phyloP scores from a whole-genome alignment of 805 yeast genomes.

The Metschnikowia sp. region DNA sequence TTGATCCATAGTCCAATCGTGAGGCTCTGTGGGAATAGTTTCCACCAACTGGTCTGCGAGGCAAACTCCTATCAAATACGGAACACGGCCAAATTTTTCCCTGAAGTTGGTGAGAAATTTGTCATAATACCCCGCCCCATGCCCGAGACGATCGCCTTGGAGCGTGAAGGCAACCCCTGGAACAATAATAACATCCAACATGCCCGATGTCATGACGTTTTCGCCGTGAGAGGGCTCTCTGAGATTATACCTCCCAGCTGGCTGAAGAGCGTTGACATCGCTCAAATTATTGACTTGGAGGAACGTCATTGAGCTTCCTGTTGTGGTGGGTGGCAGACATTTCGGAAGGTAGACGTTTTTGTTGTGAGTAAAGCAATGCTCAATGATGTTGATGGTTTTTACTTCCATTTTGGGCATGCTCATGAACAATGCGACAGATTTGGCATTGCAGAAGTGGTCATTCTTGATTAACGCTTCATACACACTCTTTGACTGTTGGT shows the following conservation, averaged over 20 bases:
- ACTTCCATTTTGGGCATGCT: conserved; percentile 73
- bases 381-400: conserved; percentile 54
- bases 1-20: conserved; percentile 59
- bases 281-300: conserved; percentile 41
- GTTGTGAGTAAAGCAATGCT: conserved; percentile 45
- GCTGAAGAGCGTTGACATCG: conserved; percentile 47
- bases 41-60: conserved; percentile 59
- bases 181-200: conserved; percentile 66
- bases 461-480: conserved; percentile 16
- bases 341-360: conserved; percentile 61
- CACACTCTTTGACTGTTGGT: conserved; percentile 26
- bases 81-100: conserved; percentile 24
- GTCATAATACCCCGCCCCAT: conserved; percentile 93
- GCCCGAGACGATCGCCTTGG: conserved; percentile 64
- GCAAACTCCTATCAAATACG: conserved; percentile 60
- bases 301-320: conserved; percentile 52
- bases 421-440: conserved; percentile 64
- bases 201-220: conserved; percentile 24
- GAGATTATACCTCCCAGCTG: conserved; percentile 65
- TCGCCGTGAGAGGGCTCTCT: conserved; percentile 57
- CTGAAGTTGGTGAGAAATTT: conserved; percentile 35
- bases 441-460: conserved; percentile 43
- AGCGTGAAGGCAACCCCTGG: conserved; percentile 83
- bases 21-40: conserved; percentile 53
- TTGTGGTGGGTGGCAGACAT: conserved; percentile 31